Conservation (phyloP, 2,329 filamentous ascomycete genomes). For the Clarireedia monteithiana region DNA sequence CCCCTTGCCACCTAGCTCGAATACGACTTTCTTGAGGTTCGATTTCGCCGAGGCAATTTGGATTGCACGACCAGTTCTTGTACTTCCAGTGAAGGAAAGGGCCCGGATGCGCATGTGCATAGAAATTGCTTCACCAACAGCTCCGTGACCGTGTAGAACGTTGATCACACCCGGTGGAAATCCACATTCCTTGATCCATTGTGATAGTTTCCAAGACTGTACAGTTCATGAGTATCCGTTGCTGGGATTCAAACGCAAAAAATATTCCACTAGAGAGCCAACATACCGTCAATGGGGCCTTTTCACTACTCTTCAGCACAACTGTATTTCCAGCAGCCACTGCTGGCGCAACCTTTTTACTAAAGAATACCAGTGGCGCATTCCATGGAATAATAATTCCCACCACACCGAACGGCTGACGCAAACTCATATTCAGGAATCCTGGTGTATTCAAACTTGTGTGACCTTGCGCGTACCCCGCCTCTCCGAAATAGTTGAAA, state of each 20-base stretch:
- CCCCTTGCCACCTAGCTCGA: constrained; percentile 37
- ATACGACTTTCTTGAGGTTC: constrained; percentile 34
- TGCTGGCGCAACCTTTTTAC: constrained; percentile 49
- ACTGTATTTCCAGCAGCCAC: constrained; percentile 51
- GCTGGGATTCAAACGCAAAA: neutral
- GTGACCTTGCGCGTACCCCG: constrained; percentile 30
- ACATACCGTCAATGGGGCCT: constrained; percentile 49
- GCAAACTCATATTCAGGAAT: constrained; percentile 47
- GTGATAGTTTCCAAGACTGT: constrained; percentile 29
- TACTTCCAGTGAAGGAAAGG: constrained; percentile 28
- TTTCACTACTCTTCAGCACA: constrained; percentile 53
- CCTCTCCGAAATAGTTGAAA: constrained; percentile 27
- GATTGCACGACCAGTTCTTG: constrained; percentile 31
- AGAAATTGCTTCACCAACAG: constrained; percentile 21
- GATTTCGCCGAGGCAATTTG: constrained; percentile 30
- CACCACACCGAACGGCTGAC: constrained; percentile 42
- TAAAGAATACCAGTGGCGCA: constrained; percentile 38
- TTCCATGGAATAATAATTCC: constrained; percentile 52
- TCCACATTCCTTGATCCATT: constrained; percentile 32
- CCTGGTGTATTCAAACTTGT: constrained; percentile 15
- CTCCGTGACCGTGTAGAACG: constrained; percentile 30
- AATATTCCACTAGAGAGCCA: neutral
- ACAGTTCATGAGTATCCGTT: neutral
- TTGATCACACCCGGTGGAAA: constrained; percentile 38
- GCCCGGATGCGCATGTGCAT: constrained; percentile 25